Evolutionary conservation across 202 grass and related monocot genomes (phyloP).

Genomic region (Carex arenaria): DNA sequence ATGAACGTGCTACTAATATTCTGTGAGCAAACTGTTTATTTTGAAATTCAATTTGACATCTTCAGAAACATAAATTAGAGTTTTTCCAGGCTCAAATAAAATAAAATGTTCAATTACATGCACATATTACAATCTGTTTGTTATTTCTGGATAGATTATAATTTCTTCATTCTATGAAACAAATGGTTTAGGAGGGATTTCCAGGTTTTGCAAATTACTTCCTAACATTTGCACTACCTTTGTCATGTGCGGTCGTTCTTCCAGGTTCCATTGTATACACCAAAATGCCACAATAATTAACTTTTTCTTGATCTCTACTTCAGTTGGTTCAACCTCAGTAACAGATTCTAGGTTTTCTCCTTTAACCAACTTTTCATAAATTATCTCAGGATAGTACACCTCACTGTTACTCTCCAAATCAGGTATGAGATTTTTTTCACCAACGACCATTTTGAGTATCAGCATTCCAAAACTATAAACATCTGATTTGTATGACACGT

Average conservation of each 20-base stretch:
- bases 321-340: conserved; percentile 14
- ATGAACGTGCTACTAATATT: not conserved
- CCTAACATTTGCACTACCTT: conserved; percentile 52
- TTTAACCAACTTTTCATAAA: conserved; percentile 32
- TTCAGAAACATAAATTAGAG: not conserved
- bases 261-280: conserved; percentile 50
- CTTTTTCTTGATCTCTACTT: conserved; percentile 27
- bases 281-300: conserved; percentile 41
- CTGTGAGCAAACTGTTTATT: not conserved
- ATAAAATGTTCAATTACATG: not conserved
- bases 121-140: not conserved
- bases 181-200: conserved; percentile 45
- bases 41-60: not conserved
- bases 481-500: conserved; percentile 55
- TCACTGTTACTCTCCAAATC: conserved; percentile 28
- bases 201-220: conserved; percentile 26
- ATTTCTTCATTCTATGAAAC: conserved; percentile 7
- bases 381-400: conserved; percentile 43
- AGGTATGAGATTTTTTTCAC: conserved; percentile 41
- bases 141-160: not conserved
- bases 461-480: conserved; percentile 71
- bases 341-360: conserved; percentile 12
- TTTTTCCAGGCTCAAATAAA: not conserved
- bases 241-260: conserved; percentile 30
- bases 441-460: conserved; percentile 56